Evolutionary conservation across 2,329 filamentous ascomycete genomes (phyloP).

Genomic region (Aureobasidium sp.): DNA sequence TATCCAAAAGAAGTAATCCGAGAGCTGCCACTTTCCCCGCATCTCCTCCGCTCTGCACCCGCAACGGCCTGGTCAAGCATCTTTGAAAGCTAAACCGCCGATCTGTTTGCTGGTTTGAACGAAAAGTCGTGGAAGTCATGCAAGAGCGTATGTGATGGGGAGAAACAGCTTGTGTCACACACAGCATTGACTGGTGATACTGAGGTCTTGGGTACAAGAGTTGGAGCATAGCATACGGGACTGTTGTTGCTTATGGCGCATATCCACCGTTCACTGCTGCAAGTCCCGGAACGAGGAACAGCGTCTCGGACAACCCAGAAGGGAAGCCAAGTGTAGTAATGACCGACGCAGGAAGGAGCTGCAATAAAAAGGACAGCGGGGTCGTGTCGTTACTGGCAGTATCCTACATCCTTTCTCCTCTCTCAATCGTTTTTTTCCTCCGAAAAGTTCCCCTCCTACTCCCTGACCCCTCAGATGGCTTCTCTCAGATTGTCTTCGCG

Average conservation of each 20-base stretch:
- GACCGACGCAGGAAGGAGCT: neutral
- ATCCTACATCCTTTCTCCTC: neutral
- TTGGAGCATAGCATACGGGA: neutral
- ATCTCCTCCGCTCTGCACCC: neutral
- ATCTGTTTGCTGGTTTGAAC: neutral
- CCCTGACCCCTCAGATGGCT: neutral
- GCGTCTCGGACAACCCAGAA: constrained; percentile 9
- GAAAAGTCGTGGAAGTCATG: neutral
- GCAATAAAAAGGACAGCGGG: constrained; percentile 2
- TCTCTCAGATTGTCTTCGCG: neutral
- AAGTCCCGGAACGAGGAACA: neutral
- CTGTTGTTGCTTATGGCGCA: neutral
- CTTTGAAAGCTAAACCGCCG: neutral
- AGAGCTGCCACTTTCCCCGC: neutral
- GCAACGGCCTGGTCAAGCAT: neutral
- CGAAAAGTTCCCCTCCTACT: neutral
- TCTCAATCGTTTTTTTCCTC: neutral
- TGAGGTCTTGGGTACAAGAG: neutral
- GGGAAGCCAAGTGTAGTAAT: neutral
- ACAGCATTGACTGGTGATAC: too few relatives aligned
- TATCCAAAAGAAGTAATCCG: neutral
- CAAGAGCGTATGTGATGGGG: neutral
- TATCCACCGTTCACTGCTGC: neutral
- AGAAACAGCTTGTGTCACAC: neutral
- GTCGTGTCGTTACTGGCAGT: neutral